Evolutionary conservation across 352 stramenopile species (phyloP), one percentile per base, ranked within the genome.

Genomic region (Phytophthora sp.): DNA sequence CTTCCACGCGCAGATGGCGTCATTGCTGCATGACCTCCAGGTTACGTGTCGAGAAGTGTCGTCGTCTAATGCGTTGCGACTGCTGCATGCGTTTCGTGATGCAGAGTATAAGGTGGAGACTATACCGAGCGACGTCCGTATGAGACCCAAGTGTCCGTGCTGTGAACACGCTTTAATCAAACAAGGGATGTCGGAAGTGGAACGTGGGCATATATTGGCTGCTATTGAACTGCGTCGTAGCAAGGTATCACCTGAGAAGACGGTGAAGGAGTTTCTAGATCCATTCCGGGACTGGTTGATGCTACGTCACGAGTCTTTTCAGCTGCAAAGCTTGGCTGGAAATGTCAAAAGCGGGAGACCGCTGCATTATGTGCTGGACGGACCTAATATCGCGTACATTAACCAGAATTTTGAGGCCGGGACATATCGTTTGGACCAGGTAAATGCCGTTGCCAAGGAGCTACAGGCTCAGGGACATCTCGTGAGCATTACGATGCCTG

Each of bases 341-440:
- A 26, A 60, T 21, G 31, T 31, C 5, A 64, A 54, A 15, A 15
- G 36, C 13, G 68, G 49, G 18, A 84, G 74, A 63, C 51, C 36
- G 7, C 67, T 89, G 27, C 86, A 94, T 59, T 94, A 84, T 44
- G 88, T 99, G 20, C 79, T 99, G 51, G 97, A 99, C 74, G 97
- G 96, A 6, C 97, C 97, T 0, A 99, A 99, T 74, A 93, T 99
- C 45, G 97, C 96, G 18, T 99, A 99, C 79, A 97, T 96, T 46
- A 97, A 99, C 80, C 85, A 98, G 74, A 99, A 99, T 69, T 99
- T 97, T 81, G 74, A 84, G 29, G 82, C 84, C 30, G 90, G 96
- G 31, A 89, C 85, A 20, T 97, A 98, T 38, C 93, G 98, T 57
- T 97, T 99, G 62, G 76, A 97, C 49, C 97, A 99, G 74, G 96